A percentile compares a stretch with the other conserved stretches of the same genome.
phyloP scores from a whole-genome alignment of 768 basidiomycete species.

The Favolaschia claudopus region DNA sequence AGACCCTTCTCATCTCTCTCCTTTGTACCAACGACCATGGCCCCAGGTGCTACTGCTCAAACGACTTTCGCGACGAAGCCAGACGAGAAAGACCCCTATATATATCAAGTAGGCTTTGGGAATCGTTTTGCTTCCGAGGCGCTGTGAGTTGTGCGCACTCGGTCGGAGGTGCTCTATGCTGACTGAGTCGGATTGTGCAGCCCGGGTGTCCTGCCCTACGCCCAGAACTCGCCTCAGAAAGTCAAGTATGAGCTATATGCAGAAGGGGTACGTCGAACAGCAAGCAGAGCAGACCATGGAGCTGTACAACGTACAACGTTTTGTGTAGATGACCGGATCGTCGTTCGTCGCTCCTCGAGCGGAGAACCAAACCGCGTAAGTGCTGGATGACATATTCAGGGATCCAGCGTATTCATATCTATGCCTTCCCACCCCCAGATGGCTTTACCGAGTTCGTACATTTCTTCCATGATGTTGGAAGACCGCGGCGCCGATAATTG shows the following conservation, averaged over 20 bases:
- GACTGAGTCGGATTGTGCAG: constrained; percentile 33
- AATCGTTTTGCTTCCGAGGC: constrained; percentile 65
- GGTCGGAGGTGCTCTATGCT: background rate
- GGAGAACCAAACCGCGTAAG: constrained; percentile 61
- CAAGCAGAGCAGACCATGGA: no score
- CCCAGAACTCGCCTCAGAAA: constrained; percentile 69
- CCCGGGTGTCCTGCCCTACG: constrained; percentile 62
- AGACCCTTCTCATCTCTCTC: background rate
- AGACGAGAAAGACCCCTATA: constrained; percentile 57
- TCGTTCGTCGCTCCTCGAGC: constrained; percentile 66
- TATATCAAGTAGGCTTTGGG: constrained; percentile 66
- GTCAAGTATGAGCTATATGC: constrained; percentile 69
- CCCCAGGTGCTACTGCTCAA: constrained; percentile 49
- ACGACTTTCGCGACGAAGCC: constrained; percentile 45
- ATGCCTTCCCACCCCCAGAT: constrained; percentile 42
- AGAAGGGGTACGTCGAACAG: constrained; percentile 63
- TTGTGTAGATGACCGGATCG: constrained; percentile 62
- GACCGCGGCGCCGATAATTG: background rate
- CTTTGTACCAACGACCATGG: constrained; percentile 14
- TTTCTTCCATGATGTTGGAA: background rate
- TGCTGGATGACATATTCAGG: constrained; percentile 15
- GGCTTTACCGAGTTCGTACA: constrained; percentile 57
- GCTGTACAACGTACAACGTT: no score
- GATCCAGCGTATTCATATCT: background rate
- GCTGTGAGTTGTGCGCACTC: constrained; percentile 45